Percentiles rank a stretch among this genome's conserved stretches.
phyloP scores from a whole-genome alignment of 2,329 filamentous ascomycete species.

The Trichophyton verrucosum region DNA sequence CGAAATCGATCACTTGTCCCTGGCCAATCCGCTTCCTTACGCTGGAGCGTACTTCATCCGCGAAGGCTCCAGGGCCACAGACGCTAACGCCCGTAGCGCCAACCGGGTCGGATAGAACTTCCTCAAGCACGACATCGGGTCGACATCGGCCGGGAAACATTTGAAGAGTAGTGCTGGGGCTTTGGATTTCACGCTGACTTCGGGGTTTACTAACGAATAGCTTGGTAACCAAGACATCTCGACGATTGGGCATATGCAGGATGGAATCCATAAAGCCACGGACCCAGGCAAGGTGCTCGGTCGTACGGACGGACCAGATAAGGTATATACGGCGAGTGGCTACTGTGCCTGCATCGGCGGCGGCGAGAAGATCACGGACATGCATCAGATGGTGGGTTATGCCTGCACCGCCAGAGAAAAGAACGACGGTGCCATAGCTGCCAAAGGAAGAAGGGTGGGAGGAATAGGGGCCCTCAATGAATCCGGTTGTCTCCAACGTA shows the following conservation, averaged over 20 bases:
- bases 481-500: slow-evolving; percentile 42
- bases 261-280: slow-evolving; percentile 54
- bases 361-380: slow-evolving; percentile 46
- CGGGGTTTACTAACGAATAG: slow-evolving; percentile 52
- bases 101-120: slow-evolving; percentile 43
- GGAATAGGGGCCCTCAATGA: slow-evolving; percentile 52
- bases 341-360: slow-evolving; percentile 40
- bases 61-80: slow-evolving; percentile 51
- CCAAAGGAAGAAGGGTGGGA: slow-evolving; percentile 44
- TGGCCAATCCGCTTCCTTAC: slow-evolving; percentile 40
- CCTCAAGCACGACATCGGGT: slow-evolving; percentile 43
- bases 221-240: slow-evolving; percentile 47
- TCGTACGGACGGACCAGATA: slow-evolving; percentile 50
- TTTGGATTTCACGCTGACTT: slow-evolving; percentile 41
- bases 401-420: slow-evolving; percentile 54
- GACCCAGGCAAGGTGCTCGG: slow-evolving; percentile 52
- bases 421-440: slow-evolving; percentile 52
- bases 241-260: slow-evolving; percentile 45
- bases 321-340: slow-evolving; percentile 49
- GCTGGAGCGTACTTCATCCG: slow-evolving; percentile 47
- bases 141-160: slow-evolving; percentile 50
- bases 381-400: slow-evolving; percentile 55
- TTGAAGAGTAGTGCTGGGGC: slow-evolving; percentile 46
- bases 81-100: slow-evolving; percentile 51
- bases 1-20: slow-evolving; percentile 47